A percentile compares a stretch with the other conserved stretches of the same genome.
Evolutionary conservation across 352 stramenopile species (phyloP).

Genomic region (Globisporangium ultimum): DNA sequence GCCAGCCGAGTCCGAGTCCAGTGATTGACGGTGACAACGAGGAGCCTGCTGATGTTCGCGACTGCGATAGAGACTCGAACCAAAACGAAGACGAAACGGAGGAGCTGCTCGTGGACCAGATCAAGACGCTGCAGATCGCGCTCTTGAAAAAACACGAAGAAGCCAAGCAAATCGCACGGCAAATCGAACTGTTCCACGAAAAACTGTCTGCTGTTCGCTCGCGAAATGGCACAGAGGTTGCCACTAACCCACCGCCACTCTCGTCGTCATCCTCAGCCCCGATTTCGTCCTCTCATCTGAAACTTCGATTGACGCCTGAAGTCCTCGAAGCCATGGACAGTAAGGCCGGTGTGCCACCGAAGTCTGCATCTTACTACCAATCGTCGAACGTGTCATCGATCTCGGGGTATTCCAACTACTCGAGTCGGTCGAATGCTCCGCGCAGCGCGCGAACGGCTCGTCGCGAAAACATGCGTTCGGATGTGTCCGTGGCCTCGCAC

Average conservation of each 20-base stretch:
- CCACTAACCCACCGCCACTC: slow-evolving; percentile 9
- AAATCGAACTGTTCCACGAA: slow-evolving; percentile 49
- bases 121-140: slow-evolving; percentile 63
- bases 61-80: slow-evolving; percentile 39
- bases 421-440: slow-evolving; percentile 26
- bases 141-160: slow-evolving; percentile 79
- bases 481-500: slow-evolving; percentile 55
- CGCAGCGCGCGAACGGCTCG: slow-evolving; percentile 19
- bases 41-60: slow-evolving; percentile 12
- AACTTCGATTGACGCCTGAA: slow-evolving; percentile 52
- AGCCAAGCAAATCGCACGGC: slow-evolving; percentile 56
- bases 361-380: slow-evolving; percentile 39
- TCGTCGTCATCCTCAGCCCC: slow-evolving; percentile 12
- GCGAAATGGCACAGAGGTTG: slow-evolving; percentile 4
- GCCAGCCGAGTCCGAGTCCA: not conserved
- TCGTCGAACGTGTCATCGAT: slow-evolving; percentile 67
- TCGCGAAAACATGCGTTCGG: slow-evolving; percentile 22
- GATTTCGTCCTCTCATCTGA: slow-evolving; percentile 14
- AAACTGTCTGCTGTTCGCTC: slow-evolving; percentile 44
- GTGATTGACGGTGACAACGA: slow-evolving; percentile 4
- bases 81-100: slow-evolving; percentile 61
- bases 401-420: slow-evolving; percentile 54
- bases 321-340: slow-evolving; percentile 56
- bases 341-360: slow-evolving; percentile 44
- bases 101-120: slow-evolving; percentile 54